Conservation (phyloP, 345 rosid genomes). For the Mercurialis annua region DNA sequence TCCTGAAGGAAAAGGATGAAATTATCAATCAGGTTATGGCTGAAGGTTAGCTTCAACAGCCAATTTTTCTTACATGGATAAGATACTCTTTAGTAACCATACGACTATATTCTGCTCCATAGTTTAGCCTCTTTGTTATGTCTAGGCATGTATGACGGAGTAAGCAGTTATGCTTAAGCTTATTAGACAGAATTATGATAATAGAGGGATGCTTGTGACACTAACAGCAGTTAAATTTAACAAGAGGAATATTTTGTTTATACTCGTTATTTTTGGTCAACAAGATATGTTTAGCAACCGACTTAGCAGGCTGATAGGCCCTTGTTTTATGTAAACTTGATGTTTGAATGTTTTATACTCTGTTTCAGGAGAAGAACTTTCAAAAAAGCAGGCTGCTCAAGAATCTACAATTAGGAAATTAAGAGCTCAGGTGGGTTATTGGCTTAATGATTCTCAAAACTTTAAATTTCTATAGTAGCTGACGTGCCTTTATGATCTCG, state of each 20-base stretch:
- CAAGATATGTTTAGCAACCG: neutral
- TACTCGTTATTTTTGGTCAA: slow-evolving; percentile 2
- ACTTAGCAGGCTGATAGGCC: neutral
- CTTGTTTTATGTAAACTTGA: neutral
- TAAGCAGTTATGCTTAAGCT: neutral
- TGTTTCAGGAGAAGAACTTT: slow-evolving; percentile 91
- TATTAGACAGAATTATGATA: neutral
- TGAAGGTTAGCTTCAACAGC: slow-evolving; percentile 62
- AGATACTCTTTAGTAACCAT: neutral
- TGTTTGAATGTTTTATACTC: slow-evolving; percentile 2
- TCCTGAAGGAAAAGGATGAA: slow-evolving; percentile 98
- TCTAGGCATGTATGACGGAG: too few relatives aligned
- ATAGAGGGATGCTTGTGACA: neutral
- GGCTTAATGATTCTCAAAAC: slow-evolving; percentile 16
- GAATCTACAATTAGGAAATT: slow-evolving; percentile 92
- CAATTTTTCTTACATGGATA: slow-evolving; percentile 3
- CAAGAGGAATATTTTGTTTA: neutral
- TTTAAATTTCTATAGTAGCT: slow-evolving; percentile 13
- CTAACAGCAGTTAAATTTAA: neutral
- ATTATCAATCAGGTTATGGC: slow-evolving; percentile 98
- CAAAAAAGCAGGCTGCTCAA: slow-evolving; percentile 96
- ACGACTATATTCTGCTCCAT: neutral
- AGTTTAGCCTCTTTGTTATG: neutral
- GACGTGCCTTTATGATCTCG: slow-evolving; percentile 20
- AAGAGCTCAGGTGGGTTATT: slow-evolving; percentile 82